These are phyloP conservation scores for Hordeum marinum DNA, from an alignment of 176 grass and related monocot genomes.

Conservation along the genomic window DNA sequence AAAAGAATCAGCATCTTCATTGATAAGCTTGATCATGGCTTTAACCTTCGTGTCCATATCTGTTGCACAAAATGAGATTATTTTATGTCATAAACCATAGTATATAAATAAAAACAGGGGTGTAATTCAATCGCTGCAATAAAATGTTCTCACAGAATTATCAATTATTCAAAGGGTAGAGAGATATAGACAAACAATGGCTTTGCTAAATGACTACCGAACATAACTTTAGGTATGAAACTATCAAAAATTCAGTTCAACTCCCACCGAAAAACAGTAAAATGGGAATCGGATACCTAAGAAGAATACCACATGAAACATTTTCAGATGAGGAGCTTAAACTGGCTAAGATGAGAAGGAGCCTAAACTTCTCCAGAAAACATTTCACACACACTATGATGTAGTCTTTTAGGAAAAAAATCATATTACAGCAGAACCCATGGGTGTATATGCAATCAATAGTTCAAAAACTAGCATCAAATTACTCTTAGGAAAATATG, in stretches of 20 bases:
- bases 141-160: not conserved
- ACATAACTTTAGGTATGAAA: not conserved
- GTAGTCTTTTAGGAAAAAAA: not conserved
- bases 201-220: not conserved
- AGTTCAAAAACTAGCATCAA: not conserved
- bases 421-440: not conserved
- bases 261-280: not conserved
- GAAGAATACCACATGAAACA: not conserved
- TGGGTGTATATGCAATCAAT: not conserved
- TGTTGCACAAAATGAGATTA: conserved; percentile 40
- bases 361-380: not conserved
- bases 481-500: not conserved
- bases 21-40: conserved; percentile 92
- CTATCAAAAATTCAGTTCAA: not conserved
- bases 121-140: not conserved
- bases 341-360: not conserved
- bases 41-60: conserved; percentile 90
- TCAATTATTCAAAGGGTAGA: not conserved
- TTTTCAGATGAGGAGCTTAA: not conserved
- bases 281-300: not conserved
- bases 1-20: conserved; percentile 98
- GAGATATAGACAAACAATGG: not conserved
- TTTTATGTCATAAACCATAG: conserved; percentile 20
- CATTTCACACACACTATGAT: not conserved
- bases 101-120: conserved; percentile 1